Conservation (phyloP, 1,284 basidiomycete genomes). For the Ceratobasidium sp. region DNA sequence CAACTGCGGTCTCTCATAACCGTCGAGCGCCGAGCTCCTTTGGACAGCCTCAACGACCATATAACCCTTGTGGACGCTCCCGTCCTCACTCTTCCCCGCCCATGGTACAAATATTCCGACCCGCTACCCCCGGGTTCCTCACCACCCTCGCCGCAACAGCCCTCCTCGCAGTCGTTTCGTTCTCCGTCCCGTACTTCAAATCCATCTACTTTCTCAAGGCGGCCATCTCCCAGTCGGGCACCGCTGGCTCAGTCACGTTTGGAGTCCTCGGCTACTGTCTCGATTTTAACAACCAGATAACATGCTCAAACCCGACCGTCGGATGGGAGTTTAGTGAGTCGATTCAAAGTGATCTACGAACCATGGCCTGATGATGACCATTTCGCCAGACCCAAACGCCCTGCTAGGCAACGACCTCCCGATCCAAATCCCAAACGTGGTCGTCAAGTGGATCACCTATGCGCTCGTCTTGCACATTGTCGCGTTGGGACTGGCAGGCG, state of each 20-base stretch:
- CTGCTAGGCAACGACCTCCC: slow-evolving; percentile 71
- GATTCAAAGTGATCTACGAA: neutral
- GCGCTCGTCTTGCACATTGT: slow-evolving; percentile 87
- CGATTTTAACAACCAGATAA: slow-evolving; percentile 60
- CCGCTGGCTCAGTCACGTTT: slow-evolving; percentile 72
- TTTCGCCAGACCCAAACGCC: slow-evolving; percentile 72
- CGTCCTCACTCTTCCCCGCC: neutral
- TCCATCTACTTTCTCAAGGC: slow-evolving; percentile 86
- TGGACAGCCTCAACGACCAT: slow-evolving; percentile 32
- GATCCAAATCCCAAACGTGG: slow-evolving; percentile 73
- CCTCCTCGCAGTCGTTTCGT: slow-evolving; percentile 81
- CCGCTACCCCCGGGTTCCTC: slow-evolving; percentile 85
- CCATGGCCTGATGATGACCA: slow-evolving; percentile 15
- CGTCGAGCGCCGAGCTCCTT: neutral
- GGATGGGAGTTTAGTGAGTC: slow-evolving; percentile 83
- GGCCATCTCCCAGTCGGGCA: slow-evolving; percentile 58
- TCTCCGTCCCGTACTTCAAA: slow-evolving; percentile 86
- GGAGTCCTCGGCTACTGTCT: slow-evolving; percentile 87
- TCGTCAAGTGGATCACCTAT: slow-evolving; percentile 90
- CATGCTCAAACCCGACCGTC: slow-evolving; percentile 76
- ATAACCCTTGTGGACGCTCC: slow-evolving; percentile 1
- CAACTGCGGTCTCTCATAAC: slow-evolving; percentile 5
- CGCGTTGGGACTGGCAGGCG: slow-evolving; percentile 74
- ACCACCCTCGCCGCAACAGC: slow-evolving; percentile 76
- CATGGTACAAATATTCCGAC: slow-evolving; percentile 58